Evolutionary conservation across 306 rosid genomes (phyloP), one percentile per base, ranked within the genome.

Genomic region (Mucuna pruriens): DNA sequence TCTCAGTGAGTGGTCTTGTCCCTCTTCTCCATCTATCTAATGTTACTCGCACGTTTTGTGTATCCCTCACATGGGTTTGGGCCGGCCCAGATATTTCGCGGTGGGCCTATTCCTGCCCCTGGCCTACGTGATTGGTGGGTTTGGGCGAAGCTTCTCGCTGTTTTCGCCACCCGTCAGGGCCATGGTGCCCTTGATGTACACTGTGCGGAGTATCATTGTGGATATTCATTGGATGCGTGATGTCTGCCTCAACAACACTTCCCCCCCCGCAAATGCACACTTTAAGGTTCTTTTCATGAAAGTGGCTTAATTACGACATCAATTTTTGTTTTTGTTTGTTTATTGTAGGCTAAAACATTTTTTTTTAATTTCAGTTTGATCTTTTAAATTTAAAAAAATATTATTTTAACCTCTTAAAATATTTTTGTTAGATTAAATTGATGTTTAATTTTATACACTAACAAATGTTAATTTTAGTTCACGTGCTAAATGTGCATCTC

Each of bases 1-100:
- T 95, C 91, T 95, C 94, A 2, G 97, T 81, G 0, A 93, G 95
- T 75, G 97, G 99, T 11, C 95, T 95, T 1, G 97, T 95, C 42
- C 93, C 97, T 3, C 87, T 93, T 20, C 60, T 74, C 97, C 0
- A 79, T 82, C 19, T 95, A 95, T 54, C 85, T 92, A 26, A 40
- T 95, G 4, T 62, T 71, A 49, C 89, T 95, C 8, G 54, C 95
- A 0, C 91, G 92, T 40, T 76, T 89, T 19, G 91, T 86, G 6
- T 95, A 92, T 84, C 99, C 97, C 0, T 81, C 94, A 0, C 71
- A 62, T 0, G 81, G 81, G 11, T 16, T 52, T 1, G 52, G 58
- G 4, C 20, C 88, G 0, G 82, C n/a, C 8, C 89, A 75, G 38
- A 82, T 87, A 19, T 85, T 91, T 42, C 87, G 78, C 0, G 0